Evolutionary conservation across 2,329 filamentous ascomycete genomes (phyloP), one percentile per base, ranked within the genome.

Genomic region (Didymosphaeria variabile): DNA sequence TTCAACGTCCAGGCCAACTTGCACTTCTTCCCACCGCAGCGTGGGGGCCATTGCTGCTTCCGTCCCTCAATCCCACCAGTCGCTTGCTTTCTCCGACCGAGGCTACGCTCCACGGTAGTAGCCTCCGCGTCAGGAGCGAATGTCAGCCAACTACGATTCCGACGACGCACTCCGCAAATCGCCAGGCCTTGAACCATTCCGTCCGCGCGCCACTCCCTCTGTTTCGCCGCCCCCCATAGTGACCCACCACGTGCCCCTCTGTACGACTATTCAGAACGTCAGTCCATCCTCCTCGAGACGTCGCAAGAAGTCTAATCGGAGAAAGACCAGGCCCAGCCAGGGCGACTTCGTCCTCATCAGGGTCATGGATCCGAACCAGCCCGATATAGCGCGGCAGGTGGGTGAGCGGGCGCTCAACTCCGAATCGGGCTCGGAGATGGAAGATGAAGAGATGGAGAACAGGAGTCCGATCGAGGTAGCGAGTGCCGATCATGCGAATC

Each of bases 341-440:
- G 87, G 86, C 69, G 88, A 91, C 84, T 86, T 83, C 68, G 88
- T 92, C 65, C 83, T 94, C 76, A 84, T 94, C 64, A 79, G 81
- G 59, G 82, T 84, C 75, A 84, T 94, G 81, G 86, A 82, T 68
- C 87, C 88, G 71, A 87, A 88, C 72, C 82, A 83, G 67, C 88
- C 86, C 54, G 88, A 93, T 54, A 85, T 92, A 71, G 88, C 89
- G 60, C 80, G 79, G 66, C 74, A 79, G 71, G 90, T 87, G 59
- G 85, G 83, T 64, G 79, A 80, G 63, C 75, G 83, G 65, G 82
- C 86, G 23, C 80, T 91, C 51, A 76, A 77, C 42, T 79, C 77
- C 2, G 74, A 73, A 29, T 79, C 77, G 45, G 81, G 83, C 23
- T 80, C 79, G 2, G 81, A 80, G 58, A 73, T 78, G 15, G 79